Conservation (phyloP, 306 rosid species). For the Vigna trinervia region DNA sequence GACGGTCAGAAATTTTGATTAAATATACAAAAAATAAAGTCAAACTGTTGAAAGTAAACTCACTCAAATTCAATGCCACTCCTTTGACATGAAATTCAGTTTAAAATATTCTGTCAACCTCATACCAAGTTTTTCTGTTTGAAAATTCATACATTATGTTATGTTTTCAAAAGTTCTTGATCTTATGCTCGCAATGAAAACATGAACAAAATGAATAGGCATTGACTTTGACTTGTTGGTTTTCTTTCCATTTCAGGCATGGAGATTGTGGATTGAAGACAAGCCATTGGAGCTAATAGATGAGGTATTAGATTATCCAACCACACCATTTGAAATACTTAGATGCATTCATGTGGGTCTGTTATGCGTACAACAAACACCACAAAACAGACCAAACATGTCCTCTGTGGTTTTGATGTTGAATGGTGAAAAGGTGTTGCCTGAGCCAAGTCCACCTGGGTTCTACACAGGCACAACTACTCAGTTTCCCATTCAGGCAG, state of each 20-base stretch:
- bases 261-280: conserved; percentile 43
- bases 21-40: too few species aligned
- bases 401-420: conserved; percentile 41
- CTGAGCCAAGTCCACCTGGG: conserved; percentile 37
- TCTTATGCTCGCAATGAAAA: neutral
- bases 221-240: neutral
- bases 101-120: too few species aligned
- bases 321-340: neutral
- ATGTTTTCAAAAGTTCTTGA: neutral
- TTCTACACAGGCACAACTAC: conserved; percentile 7
- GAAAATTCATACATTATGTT: neutral
- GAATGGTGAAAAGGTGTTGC: conserved; percentile 34
- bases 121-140: neutral
- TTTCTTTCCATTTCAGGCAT: conserved; percentile 30
- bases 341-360: conserved; percentile 39
- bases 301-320: neutral
- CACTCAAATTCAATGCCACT: too few species aligned
- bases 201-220: neutral
- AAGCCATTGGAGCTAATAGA: conserved; percentile 37
- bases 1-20: too few species aligned
- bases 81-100: too few species aligned
- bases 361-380: conserved; percentile 38
- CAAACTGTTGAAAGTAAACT: too few species aligned
- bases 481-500: neutral
- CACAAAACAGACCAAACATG: conserved; percentile 45